Conservation (phyloP, 768 basidiomycete species). For the Amanita polypyramis region DNA sequence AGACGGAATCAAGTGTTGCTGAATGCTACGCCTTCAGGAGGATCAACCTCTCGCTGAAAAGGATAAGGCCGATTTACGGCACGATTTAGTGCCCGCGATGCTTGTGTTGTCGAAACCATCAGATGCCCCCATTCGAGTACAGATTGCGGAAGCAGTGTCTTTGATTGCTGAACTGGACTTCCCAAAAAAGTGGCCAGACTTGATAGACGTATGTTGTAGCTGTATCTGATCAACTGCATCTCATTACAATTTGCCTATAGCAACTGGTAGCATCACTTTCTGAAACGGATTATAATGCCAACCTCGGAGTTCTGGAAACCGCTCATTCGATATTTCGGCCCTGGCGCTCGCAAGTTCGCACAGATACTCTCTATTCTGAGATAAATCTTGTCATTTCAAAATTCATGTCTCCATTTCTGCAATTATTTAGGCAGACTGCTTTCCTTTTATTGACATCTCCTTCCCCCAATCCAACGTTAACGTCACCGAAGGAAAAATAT, state of each 20-base stretch:
- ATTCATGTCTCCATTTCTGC: slow-evolving; percentile 78
- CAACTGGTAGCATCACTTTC: slow-evolving; percentile 86
- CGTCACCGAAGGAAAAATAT: slow-evolving; percentile 28
- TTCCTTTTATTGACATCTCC: slow-evolving; percentile 35
- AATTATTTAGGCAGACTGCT: slow-evolving; percentile 66
- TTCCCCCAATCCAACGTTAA: slow-evolving; percentile 21
- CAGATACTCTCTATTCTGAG: slow-evolving; percentile 76
- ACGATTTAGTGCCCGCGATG: slow-evolving; percentile 86
- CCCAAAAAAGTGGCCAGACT: slow-evolving; percentile 76
- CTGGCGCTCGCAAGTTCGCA: slow-evolving; percentile 87
- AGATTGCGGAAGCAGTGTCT: slow-evolving; percentile 89
- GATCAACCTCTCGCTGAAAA: slow-evolving; percentile 56
- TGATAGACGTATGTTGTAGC: slow-evolving; percentile 69
- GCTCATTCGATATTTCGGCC: slow-evolving; percentile 93
- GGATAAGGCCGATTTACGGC: slow-evolving; percentile 67
- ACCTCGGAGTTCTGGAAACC: slow-evolving; percentile 85
- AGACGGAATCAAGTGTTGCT: not conserved
- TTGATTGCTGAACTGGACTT: slow-evolving; percentile 91
- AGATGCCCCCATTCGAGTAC: slow-evolving; percentile 66
- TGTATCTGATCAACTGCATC: not conserved
- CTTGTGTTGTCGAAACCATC: slow-evolving; percentile 64
- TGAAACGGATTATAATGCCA: slow-evolving; percentile 69
- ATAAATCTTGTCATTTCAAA: slow-evolving; percentile 85
- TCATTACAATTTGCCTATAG: slow-evolving; percentile 26
- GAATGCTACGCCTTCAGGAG: slow-evolving; percentile 33